Base-by-base conservation (phyloP, 2,329 filamentous ascomycete species). In the Stagonosporopsis tanaceti region DNA sequence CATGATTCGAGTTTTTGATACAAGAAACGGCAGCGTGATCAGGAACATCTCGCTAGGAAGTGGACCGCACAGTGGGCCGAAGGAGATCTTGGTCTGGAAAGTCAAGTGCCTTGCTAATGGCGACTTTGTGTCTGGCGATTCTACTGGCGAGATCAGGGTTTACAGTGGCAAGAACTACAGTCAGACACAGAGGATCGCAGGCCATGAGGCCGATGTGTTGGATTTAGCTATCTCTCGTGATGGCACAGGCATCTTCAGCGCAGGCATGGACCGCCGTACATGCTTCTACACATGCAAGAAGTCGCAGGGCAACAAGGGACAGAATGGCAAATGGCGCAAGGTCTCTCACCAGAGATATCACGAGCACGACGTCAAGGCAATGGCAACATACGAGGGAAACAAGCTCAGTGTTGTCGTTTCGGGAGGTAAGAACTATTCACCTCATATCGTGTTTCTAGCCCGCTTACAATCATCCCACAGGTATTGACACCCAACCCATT, bases 81-180 rank as follows among this genome's bases (percentile, higher is more conserved):
- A 91, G 76, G 90, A 96, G 64, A 89, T 93, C 54, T 87, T 98
- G 47, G 90, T 97, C 14, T 99, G 95, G 95, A 89, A 92, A 50
- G 89, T 99, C 61, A 97, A 93, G 77, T 92, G 90, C 70, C 82
- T 98, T 30, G 86, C 90, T 9, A 90, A 91, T 69, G 93, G 93
- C 47, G 92, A 95, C 65, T 95, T 99, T 60, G 89, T 98, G 12
- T 97, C 93, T 1, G 95, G 92, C 47, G 95, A 99, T 75, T 98
- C 95, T 3, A 93, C 93, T 5, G 95, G 95, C 30, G 93, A 98
- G 73, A 84, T 99, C 38, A 89, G 92, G 64, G 91, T 98, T 72
- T 99, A 93, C 90, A 92, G 96, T 73, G 92, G 92, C 53, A 93
- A 91, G 78, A 96, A 92, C 50, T 97, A 94, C 75, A 93, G 93